These are phyloP conservation scores for Penicillium digitatum DNA, from an alignment of 2,329 filamentous ascomycete genomes.

Conservation along the genomic window DNA sequence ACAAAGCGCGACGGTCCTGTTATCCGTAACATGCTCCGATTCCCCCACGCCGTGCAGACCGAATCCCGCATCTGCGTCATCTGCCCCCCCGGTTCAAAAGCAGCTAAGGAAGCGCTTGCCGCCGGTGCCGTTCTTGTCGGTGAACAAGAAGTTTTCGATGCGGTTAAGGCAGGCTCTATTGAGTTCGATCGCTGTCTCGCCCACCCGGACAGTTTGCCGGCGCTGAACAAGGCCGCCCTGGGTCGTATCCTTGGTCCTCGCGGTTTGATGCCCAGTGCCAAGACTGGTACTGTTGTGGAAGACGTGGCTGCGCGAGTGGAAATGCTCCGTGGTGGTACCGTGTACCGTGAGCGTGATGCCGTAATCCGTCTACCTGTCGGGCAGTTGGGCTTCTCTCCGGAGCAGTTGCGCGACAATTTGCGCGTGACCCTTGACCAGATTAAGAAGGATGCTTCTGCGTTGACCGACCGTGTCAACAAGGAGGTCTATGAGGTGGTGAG, in stretches of 20 bases:
- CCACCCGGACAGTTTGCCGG: slow-evolving; percentile 71
- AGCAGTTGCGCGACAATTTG: slow-evolving; percentile 81
- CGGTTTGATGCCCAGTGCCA: slow-evolving; percentile 86
- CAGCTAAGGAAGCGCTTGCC: slow-evolving; percentile 67
- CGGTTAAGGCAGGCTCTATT: slow-evolving; percentile 70
- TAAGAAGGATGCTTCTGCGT: slow-evolving; percentile 67
- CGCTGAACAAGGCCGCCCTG: slow-evolving; percentile 74
- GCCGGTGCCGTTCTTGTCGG: slow-evolving; percentile 81
- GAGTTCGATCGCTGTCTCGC: slow-evolving; percentile 88
- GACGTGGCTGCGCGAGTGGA: slow-evolving; percentile 71
- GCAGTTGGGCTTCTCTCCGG: slow-evolving; percentile 81
- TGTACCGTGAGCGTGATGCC: slow-evolving; percentile 81
- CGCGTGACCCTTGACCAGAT: slow-evolving; percentile 69
- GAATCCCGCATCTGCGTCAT: slow-evolving; percentile 88
- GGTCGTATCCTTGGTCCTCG: slow-evolving; percentile 80
- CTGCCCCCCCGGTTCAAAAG: slow-evolving; percentile 72
- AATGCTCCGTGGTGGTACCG: slow-evolving; percentile 76
- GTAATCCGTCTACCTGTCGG: slow-evolving; percentile 87
- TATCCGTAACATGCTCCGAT: slow-evolving; percentile 78
- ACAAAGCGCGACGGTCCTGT: slow-evolving; percentile 82
- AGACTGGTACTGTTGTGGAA: slow-evolving; percentile 82
- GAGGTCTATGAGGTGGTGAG: slow-evolving; percentile 67
- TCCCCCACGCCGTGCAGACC: slow-evolving; percentile 86
- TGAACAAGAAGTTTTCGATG: slow-evolving; percentile 78
- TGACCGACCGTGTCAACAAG: slow-evolving; percentile 65